phyloP scores from a whole-genome alignment of 306 rosid genomes.

The Quercus suber region DNA sequence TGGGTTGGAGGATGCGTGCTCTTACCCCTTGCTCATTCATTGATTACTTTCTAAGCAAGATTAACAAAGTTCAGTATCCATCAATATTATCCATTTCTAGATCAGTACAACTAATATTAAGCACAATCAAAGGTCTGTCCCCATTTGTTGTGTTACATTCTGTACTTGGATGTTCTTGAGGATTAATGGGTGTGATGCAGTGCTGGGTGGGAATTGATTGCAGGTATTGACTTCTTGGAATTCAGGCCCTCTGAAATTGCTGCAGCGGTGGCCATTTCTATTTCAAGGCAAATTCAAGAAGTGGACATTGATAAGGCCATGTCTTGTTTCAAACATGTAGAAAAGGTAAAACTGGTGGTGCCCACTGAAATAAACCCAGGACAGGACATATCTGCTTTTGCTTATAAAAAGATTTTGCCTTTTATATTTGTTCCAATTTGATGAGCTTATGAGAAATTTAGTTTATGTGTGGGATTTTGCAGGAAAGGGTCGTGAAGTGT shows the following conservation, averaged over 20 bases:
- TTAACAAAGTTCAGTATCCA: constrained; percentile 25
- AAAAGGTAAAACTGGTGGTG: constrained; percentile 50
- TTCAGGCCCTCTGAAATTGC: constrained; percentile 85
- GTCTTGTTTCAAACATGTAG: constrained; percentile 40
- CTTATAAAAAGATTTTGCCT: constrained; percentile 14
- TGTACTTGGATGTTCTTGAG: constrained; percentile 16
- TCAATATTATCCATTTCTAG: constrained; percentile 20
- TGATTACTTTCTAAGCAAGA: constrained; percentile 57
- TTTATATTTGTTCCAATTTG: constrained; percentile 11
- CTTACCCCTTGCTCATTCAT: constrained; percentile 62
- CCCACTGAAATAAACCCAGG: constrained; percentile 6
- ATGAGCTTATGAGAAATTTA: not conserved
- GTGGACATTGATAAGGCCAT: constrained; percentile 42
- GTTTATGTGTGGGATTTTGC: constrained; percentile 34
- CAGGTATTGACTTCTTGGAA: constrained; percentile 86
- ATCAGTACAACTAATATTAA: constrained; percentile 46
- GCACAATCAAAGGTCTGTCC: constrained; percentile 48
- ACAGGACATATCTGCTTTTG: constrained; percentile 15
- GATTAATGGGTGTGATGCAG: constrained; percentile 37
- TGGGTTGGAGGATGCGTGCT: constrained; percentile 80
- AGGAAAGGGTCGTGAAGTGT: constrained; percentile 75
- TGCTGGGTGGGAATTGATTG: constrained; percentile 39
- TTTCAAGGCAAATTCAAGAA: constrained; percentile 40
- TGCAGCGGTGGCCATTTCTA: constrained; percentile 66
- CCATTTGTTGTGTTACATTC: constrained; percentile 13